These are phyloP conservation scores for Xylaria curta DNA, from an alignment of 495 filamentous ascomycete species.

Conservation along the genomic window DNA sequence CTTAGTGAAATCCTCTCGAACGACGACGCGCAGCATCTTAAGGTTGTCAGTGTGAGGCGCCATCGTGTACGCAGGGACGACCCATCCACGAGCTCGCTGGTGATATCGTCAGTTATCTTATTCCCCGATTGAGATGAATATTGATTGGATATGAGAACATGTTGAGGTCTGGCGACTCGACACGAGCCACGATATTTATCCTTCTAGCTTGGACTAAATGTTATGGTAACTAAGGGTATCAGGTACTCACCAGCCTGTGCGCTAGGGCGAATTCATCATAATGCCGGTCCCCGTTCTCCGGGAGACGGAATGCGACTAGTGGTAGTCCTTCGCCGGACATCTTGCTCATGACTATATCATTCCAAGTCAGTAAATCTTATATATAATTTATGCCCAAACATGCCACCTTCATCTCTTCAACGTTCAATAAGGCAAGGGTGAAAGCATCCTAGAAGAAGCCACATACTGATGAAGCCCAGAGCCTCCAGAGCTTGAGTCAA, in stretches of 20 bases:
- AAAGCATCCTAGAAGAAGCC: background rate
- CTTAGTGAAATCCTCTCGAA: slow-evolving; percentile 86
- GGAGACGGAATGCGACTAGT: slow-evolving; percentile 82
- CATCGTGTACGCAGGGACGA: slow-evolving; percentile 95
- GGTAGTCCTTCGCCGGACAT: slow-evolving; percentile 76
- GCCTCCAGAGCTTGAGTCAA: slow-evolving; percentile 70
- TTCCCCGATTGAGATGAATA: background rate
- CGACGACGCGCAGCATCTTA: slow-evolving; percentile 87
- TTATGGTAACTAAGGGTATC: background rate
- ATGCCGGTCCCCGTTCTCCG: slow-evolving; percentile 56
- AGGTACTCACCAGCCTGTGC: slow-evolving; percentile 64
- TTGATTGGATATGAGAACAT: background rate
- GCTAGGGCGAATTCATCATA: slow-evolving; percentile 86
- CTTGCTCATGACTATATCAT: slow-evolving; percentile 57
- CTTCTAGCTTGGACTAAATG: too few species aligned
- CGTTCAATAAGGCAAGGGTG: background rate
- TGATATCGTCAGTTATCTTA: background rate
- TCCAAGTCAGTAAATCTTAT: background rate
- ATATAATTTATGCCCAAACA: background rate
- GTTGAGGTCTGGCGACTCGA: background rate
- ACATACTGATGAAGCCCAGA: slow-evolving; percentile 82
- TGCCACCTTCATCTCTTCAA: too few species aligned
- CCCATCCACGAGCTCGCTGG: slow-evolving; percentile 77
- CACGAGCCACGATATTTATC: too few species aligned
- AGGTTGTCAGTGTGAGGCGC: slow-evolving; percentile 78